These are phyloP conservation scores for Diutina ranongensis DNA, from an alignment of 1,139 yeast species.

Conservation along the genomic window DNA sequence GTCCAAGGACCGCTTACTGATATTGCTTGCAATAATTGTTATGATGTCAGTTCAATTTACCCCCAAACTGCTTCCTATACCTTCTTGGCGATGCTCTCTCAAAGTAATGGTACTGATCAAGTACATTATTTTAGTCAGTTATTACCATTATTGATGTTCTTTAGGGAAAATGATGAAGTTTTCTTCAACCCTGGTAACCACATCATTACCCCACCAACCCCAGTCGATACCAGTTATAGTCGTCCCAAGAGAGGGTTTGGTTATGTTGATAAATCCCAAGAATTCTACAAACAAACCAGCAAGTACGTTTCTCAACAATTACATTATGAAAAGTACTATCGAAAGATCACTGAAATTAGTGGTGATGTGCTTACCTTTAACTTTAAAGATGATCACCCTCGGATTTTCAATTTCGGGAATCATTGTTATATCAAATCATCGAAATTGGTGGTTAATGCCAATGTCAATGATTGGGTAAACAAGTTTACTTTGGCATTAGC, in stretches of 20 bases:
- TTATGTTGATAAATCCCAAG: not conserved
- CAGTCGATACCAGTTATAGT: not conserved
- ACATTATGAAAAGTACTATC: not conserved
- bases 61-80: not conserved
- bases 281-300: not conserved
- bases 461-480: not conserved
- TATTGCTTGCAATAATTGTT: not conserved
- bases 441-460: not conserved
- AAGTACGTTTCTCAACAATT: not conserved
- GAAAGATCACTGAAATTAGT: not conserved
- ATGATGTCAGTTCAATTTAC: not conserved
- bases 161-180: not conserved
- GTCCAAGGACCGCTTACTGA: not conserved
- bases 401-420: not conserved
- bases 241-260: conserved; percentile 1
- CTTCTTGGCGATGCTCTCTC: not conserved
- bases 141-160: not conserved
- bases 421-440: not conserved
- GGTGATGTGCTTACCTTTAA: not conserved
- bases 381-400: not conserved
- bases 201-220: not conserved
- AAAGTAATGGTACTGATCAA: not conserved
- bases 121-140: not conserved
- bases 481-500: not conserved
- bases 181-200: not conserved